These are phyloP conservation scores for Stevia rebaudiana DNA, from an alignment of 140 eudicot genomes.

Conservation along the genomic window DNA sequence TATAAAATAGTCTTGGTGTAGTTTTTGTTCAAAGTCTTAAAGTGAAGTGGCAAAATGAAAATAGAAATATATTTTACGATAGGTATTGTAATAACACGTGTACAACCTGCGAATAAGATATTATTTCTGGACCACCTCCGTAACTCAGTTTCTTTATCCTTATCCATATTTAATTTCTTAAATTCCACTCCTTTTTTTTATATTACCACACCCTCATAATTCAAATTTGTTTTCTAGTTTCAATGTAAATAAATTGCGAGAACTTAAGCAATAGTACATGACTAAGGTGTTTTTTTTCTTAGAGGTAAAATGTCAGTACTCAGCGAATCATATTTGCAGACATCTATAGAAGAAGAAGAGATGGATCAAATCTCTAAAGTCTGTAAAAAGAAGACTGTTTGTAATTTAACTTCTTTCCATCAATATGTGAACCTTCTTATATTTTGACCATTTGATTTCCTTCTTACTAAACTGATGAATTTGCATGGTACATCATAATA, in stretches of 20 bases:
- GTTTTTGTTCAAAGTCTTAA: not conserved
- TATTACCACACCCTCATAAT: conserved; percentile 7
- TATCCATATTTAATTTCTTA: conserved; percentile 28
- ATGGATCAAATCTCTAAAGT: no score
- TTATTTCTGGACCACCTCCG: conserved; percentile 28
- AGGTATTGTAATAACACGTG: not conserved
- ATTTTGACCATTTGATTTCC: conserved; percentile 88
- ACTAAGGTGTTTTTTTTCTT: no score
- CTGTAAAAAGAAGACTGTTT: no score
- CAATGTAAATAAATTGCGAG: not conserved
- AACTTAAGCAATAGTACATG: no score
- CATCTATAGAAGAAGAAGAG: no score
- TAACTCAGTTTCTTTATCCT: conserved; percentile 39
- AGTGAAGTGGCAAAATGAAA: not conserved
- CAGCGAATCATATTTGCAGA: no score
- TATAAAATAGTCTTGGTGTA: not conserved
- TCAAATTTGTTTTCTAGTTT: not conserved
- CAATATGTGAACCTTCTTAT: conserved; percentile 86
- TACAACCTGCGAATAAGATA: conserved; percentile 15
- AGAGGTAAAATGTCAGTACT: no score
- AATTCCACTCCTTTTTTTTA: conserved; percentile 21
- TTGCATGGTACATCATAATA: conserved; percentile 78
- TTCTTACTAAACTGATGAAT: conserved; percentile 72
- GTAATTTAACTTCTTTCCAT: no score
- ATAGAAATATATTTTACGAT: not conserved